A percentile compares a stretch with the other conserved stretches of the same genome.
Conservation (phyloP, 495 filamentous ascomycete species). For the Trichoderma orchidacearum region DNA sequence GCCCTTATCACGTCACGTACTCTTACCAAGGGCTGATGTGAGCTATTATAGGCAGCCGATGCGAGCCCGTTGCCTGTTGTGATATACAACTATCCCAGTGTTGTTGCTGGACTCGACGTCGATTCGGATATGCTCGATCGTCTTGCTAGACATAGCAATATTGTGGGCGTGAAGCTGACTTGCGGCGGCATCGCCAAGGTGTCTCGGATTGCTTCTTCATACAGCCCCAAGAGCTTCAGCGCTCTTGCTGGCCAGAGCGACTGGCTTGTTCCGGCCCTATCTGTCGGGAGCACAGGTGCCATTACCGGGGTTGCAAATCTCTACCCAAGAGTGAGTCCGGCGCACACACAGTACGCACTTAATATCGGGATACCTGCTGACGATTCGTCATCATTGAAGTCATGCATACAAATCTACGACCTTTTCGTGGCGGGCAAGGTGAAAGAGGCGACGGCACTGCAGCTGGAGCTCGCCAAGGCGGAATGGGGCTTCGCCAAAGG, state of each 20-base stretch:
- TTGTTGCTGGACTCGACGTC: constrained; percentile 11
- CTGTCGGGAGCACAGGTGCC: constrained; percentile 12
- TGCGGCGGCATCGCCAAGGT: constrained; percentile 20
- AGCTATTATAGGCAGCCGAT: background rate
- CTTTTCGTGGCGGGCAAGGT: constrained; percentile 17
- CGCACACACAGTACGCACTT: background rate
- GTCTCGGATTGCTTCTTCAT: constrained; percentile 7
- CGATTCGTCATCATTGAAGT: background rate
- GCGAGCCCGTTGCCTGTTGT: background rate
- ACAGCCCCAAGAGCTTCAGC: constrained; percentile 9
- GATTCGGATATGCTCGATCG: constrained; percentile 17
- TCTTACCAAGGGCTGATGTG: background rate
- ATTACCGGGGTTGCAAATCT: constrained; percentile 20
- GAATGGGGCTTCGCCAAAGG: constrained; percentile 29
- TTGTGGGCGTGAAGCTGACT: constrained; percentile 24
- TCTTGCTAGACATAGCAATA: constrained; percentile 15
- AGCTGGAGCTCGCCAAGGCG: constrained; percentile 17
- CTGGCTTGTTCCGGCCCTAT: constrained; percentile 14
- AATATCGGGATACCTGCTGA: background rate
- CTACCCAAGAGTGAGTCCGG: constrained; percentile 6
- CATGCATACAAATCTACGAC: constrained; percentile 20
- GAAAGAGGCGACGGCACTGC: constrained; percentile 20
- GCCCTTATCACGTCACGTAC: no score
- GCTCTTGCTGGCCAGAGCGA: constrained; percentile 15
- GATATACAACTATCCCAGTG: constrained; percentile 4